Evolutionary conservation across 2,329 filamentous ascomycete genomes (phyloP), one percentile per base, ranked within the genome.

Genomic region (Colletotrichum graminicola): DNA sequence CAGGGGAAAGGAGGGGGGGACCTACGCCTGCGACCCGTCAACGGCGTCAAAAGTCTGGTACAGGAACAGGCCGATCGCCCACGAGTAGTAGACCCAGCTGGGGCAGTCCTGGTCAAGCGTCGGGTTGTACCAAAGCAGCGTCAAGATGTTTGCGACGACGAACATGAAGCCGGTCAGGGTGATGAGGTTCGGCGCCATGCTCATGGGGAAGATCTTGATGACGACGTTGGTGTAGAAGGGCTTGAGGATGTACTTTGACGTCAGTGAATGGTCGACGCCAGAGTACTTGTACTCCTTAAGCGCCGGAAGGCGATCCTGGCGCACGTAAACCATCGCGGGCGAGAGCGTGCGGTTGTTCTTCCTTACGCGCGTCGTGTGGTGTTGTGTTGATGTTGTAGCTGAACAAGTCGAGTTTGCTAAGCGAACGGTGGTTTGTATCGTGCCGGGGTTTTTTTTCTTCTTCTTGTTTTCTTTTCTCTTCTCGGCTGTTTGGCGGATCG

Each of bases 21-120:
- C 92, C 80, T 86, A 94, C 91, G 96, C 96, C 81, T 99, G 96
- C 39, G 92, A 89, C 63, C 96, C 96, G 82, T 99, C 96, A 34
- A 98, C 94, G 2, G 95, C 96, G 82, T 99, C 96, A 83, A 99
- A 98, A 1, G 95, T 98, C 88, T 99, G 96, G 82, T 99, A 99
- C 62, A 98, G 82, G 80, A 98, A 98, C 75, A 99, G 84, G 2
- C 96, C 96, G 41, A 93, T 82, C 5, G 95, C 92, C 93, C 95
- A 99, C 77, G 90, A 93, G 75, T 92, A 93, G 85, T 99, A 99
- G 21, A 99, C 95, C 96, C 96, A 99, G 1, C 89, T 80, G 12
- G 96, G 96, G 80, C 95, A 98, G 80, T 99, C 94, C 81, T 94
- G 92, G 82, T 98, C 95, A 59, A 99, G 88, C 0, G 90, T 93